phyloP scores from a whole-genome alignment of 2,329 filamentous ascomycete species.

The Monosporascus sp. region DNA sequence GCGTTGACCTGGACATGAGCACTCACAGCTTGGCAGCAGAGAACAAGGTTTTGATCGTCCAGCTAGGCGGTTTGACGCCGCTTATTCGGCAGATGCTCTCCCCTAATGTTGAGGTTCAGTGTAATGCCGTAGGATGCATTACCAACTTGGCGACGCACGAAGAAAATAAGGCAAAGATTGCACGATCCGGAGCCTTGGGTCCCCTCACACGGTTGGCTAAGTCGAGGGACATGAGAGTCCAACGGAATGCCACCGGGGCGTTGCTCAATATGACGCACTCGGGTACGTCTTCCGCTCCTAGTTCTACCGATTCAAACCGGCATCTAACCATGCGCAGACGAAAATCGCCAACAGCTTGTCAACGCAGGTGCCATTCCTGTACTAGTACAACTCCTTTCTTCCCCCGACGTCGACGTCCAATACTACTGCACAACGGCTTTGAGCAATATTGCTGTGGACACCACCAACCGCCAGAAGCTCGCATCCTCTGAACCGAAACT shows the following conservation, averaged over 20 bases:
- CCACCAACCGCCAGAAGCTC: conserved; percentile 82
- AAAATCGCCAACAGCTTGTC: conserved; percentile 95
- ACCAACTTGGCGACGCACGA: conserved; percentile 97
- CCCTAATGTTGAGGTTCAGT: conserved; percentile 95
- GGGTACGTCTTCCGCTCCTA: conserved; percentile 50
- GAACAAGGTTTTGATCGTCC: conserved; percentile 95
- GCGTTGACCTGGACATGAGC: background rate
- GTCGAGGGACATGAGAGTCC: conserved; percentile 97
- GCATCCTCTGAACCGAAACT: conserved; percentile 86
- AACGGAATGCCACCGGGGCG: conserved; percentile 93
- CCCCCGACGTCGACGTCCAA: conserved; percentile 91
- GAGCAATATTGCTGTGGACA: conserved; percentile 96
- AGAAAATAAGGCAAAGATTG: conserved; percentile 98
- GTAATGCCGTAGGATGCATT: conserved; percentile 97
- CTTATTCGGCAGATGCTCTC: conserved; percentile 98
- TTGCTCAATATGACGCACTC: conserved; percentile 99
- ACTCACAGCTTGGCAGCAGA: conserved; percentile 56
- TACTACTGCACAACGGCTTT: conserved; percentile 99
- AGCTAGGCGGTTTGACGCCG: conserved; percentile 81
- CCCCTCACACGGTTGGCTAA: conserved; percentile 90
- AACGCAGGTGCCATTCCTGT: conserved; percentile 97
- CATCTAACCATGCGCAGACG: conserved; percentile 52
- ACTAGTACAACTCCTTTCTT: conserved; percentile 88
- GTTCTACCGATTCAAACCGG: background rate
- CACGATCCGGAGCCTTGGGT: conserved; percentile 84